Evolutionary conservation across 2,329 filamentous ascomycete genomes (phyloP), one percentile per base, ranked within the genome.

Genomic region (Teratosphaeria gauchensis): DNA sequence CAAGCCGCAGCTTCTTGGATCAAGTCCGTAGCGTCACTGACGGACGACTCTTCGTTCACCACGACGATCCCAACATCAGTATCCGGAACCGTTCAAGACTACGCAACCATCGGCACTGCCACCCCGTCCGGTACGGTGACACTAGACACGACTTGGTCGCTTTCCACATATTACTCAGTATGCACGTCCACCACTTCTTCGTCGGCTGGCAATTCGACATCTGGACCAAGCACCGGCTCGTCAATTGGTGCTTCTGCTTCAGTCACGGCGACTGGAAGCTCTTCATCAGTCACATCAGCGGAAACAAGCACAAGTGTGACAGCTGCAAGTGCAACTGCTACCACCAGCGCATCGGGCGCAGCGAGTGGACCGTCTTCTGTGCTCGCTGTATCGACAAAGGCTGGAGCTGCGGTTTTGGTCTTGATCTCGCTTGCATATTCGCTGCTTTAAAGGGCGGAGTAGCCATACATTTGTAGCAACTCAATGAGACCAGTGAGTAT

Each of bases 1-100:
- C 54, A 63, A 8, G 57, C 62, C 21, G 68, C 68, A 2, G 69
- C 61, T 2, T 59, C 60, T 2, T 72, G 69, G 68, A 66, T 71
- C 51, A 66, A 65, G 51, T 57, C 51, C 12, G 56, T 62, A 8
- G 61, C 61, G 4, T 61, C 61, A 3, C 52, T 62, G 38, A 61
- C 58, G 4, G 53, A 48, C 30, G 57, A 33, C 3, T 55, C 56
- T 8, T 52, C 59, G 9, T 56, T 59, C 53, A 59, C 59, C 33
- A 62, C 61, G 1, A 51, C 56, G 19, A 58, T 62, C 33, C 54
- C 59, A 2, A 59, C 57, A 9, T 57, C 54, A 6, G 19, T 58
- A 1, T 62, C 61, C 19, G 61, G 61, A 24, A 61, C 59, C 4
- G 57, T 55, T 9, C 56, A 62, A 53, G 52, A 62, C 35, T 61